Evolutionary conservation across 2,329 filamentous ascomycete genomes (phyloP).

Genomic region (Botrytis aclada): DNA sequence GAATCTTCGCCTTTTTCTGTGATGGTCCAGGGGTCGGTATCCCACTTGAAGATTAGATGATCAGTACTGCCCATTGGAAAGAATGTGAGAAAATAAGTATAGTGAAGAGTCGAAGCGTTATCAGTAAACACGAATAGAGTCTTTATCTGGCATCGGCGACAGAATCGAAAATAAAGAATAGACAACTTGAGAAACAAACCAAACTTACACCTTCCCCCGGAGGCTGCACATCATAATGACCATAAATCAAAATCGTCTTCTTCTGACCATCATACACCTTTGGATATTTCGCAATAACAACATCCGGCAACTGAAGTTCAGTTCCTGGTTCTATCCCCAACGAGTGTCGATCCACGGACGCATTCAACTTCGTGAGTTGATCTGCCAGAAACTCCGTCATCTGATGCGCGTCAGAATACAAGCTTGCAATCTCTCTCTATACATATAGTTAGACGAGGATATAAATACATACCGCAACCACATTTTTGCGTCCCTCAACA

Average conservation of each 20-base stretch:
- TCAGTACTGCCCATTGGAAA: background rate
- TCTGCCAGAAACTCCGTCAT: background rate
- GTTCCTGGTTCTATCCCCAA: background rate
- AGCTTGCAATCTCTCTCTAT: background rate
- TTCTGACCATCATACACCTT: background rate
- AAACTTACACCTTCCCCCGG: background rate
- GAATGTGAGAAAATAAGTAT: background rate
- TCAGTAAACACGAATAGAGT: too few relatives aligned
- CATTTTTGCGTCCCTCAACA: background rate
- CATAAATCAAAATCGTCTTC: constrained; percentile 16
- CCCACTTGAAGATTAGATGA: background rate
- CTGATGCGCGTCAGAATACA: background rate
- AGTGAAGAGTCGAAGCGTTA: too few relatives aligned
- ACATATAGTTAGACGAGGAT: background rate
- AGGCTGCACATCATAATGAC: constrained; percentile 17
- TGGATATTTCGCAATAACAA: constrained; percentile 9
- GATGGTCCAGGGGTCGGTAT: constrained; percentile 2
- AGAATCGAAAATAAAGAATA: background rate
- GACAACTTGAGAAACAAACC: background rate
- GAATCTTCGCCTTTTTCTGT: background rate
- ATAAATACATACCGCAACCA: background rate
- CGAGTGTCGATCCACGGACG: background rate
- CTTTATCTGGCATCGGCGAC: background rate
- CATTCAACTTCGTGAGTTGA: background rate
- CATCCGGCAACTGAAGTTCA: background rate